phyloP scores from a whole-genome alignment of 441 rosid species.

The Arabidopsis hybrid region DNA sequence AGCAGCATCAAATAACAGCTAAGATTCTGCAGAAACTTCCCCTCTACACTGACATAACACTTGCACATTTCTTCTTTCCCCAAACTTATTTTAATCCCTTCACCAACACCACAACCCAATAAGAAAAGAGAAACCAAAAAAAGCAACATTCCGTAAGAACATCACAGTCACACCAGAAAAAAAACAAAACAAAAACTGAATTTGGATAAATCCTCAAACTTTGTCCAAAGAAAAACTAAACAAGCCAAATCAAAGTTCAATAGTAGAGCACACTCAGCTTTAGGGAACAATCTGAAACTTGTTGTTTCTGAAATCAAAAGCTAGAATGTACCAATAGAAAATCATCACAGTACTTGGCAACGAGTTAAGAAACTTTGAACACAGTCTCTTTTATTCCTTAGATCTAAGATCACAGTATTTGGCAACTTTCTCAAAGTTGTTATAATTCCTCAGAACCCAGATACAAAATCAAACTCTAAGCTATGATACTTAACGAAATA shows the following conservation, averaged over 20 bases:
- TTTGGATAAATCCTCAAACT: neutral
- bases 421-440: slow-evolving; percentile 10
- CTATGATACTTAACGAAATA: neutral
- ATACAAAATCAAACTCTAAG: slow-evolving; percentile 22
- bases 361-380: neutral
- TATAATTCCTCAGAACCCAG: slow-evolving; percentile 27
- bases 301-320: slow-evolving; percentile 14
- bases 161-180: neutral
- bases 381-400: neutral
- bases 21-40: slow-evolving; percentile 35
- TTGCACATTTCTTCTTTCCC: slow-evolving; percentile 36
- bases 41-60: slow-evolving; percentile 39
- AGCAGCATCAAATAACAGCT: slow-evolving; percentile 45
- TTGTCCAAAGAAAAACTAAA: slow-evolving; percentile 9
- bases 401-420: slow-evolving; percentile 19
- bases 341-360: slow-evolving; percentile 21
- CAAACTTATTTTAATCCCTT: slow-evolving; percentile 36
- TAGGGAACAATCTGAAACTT: neutral
- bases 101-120: slow-evolving; percentile 31
- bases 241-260: slow-evolving; percentile 20
- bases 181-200: neutral
- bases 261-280: neutral
- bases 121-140: neutral
- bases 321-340: slow-evolving; percentile 21
- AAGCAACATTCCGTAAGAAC: neutral